Evolutionary conservation across 1,284 basidiomycete species (phyloP), one percentile per base, ranked within the genome.

Genomic region (Naganishia sp.): DNA sequence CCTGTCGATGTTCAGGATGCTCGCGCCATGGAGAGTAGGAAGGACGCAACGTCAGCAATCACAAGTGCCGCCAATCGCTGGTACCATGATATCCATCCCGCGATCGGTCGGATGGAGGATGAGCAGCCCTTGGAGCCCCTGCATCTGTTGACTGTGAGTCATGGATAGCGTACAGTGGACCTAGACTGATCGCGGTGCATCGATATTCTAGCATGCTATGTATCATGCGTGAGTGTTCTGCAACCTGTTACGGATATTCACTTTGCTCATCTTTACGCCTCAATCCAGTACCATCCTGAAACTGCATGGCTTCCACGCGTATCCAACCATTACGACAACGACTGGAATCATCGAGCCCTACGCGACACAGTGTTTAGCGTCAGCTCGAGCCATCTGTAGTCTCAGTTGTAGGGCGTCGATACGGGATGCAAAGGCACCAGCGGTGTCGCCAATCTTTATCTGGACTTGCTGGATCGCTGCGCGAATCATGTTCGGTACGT

Each of bases 381-480:
- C 75, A 0, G 72, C 73, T 2, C 63, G 68, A 6, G 71, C 75
- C 0, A 67, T 78, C n/a, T 76, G 56, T 21, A 43, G 41, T 23
- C 46, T 75, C 1, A 63, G 60, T 21, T 63, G 53, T 23, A 43
- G 66, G 53, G 66, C 47, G 6, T 63, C 66, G 2, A 65, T 77
- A 10, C 70, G 68, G 10, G 65, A 56, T 17, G 67, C 63, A 4
- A 52, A 76, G 72, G 10, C 69, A 68, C 46, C 69, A 52, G 5
- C 58, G 69, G 4, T 72, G 3, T 73, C 74, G 4, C 77, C 79
- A 39, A 62, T 79, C 25, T 77, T 80, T 67, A 75, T 78, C 43
- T 80, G 78, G 78, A 68, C 72, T 6, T 74, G 74, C 43, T 80
- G 79, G 79, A 76, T 79, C 10, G 77, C 75, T 5, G 79, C 77